These are phyloP conservation scores for Raddia distichophylla DNA, from an alignment of 176 grass and related monocot genomes.

Conservation along the genomic window DNA sequence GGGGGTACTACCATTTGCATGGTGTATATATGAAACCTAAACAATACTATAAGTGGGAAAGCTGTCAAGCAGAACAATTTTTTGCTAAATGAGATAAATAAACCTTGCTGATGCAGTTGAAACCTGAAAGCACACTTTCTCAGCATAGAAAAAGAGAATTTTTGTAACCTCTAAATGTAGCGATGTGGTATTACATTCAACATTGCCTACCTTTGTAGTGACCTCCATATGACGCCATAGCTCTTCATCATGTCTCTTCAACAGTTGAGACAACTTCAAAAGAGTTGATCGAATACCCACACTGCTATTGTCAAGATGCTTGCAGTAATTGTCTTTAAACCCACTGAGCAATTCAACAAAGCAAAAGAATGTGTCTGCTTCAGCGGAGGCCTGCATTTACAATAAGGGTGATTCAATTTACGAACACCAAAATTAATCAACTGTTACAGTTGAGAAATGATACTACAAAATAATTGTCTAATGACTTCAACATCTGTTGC, in stretches of 20 bases:
- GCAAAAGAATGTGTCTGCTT: conserved; percentile 89
- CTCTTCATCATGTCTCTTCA: conserved; percentile 93
- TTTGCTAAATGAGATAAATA: conserved; percentile 14
- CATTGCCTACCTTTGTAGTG: conserved; percentile 60
- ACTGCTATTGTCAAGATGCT: conserved; percentile 86
- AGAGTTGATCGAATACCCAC: conserved; percentile 78
- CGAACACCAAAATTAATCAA: conserved; percentile 34
- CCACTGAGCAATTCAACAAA: conserved; percentile 82
- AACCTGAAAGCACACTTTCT: too few relatives aligned
- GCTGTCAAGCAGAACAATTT: background rate
- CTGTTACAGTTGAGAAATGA: conserved; percentile 19
- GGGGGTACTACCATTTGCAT: background rate
- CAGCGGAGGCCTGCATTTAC: conserved; percentile 51
- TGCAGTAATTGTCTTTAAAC: conserved; percentile 86
- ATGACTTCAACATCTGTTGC: background rate
- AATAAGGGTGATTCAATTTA: conserved; percentile 2
- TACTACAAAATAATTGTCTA: conserved; percentile 20
- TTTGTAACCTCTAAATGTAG: background rate
- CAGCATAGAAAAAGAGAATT: background rate
- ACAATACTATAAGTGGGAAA: background rate
- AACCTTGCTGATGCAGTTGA: too few relatives aligned
- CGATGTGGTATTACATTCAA: background rate
- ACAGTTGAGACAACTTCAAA: conserved; percentile 71
- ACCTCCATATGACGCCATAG: conserved; percentile 91
- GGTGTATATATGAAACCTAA: background rate